Evolutionary conservation across 805 yeast genomes (phyloP), one percentile per base, ranked within the genome.

Genomic region (Candida andamanensis): DNA sequence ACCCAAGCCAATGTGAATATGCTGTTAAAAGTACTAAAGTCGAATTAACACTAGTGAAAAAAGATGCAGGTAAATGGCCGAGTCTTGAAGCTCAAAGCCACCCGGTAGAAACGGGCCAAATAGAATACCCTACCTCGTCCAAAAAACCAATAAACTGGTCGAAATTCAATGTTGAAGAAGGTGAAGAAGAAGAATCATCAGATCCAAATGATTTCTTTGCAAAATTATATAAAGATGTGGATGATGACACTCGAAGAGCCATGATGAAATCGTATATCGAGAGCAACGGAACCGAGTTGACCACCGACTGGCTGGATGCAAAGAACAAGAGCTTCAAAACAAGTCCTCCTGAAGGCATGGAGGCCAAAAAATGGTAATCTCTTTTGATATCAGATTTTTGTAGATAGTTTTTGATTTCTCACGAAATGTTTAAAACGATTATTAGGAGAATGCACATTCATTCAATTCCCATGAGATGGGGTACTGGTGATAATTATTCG

Each of bases 201-300:
- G 74, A 70, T 15, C 75, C 76, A 3, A 76, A 77, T 39, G 78
- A 68, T 1, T 89, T 92, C 47, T 92, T 92, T 61, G 73, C 76
- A 45, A 68, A 76, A 41, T 50, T 92, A 8, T 92, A 82, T 58
- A 69, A 71, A 17, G 78, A 72, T 42, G 90, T 95, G 0, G 95
- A 87, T 51, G 92, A 83, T 6, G 96, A 92, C 47, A 80, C 95
- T 1, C 67, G 67, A 44, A 68, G 94, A 31, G 99, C 99, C 2
- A 92, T 92, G 97, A 82, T 85, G 95, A 92, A 92, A 61, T 85
- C 95, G 32, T 92, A 74, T 48, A 68, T 76, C n/a, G 96, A 92
- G 58, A 84, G 95, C 45, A 82, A 84, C 46, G 99, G 99, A 14
- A 92, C 98, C 0, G 76, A 95, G 2, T 64, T 92, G 37, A 85